These are phyloP conservation scores for Candida pseudoviswanathii DNA, from an alignment of 1,139 yeast genomes.

Conservation along the genomic window DNA sequence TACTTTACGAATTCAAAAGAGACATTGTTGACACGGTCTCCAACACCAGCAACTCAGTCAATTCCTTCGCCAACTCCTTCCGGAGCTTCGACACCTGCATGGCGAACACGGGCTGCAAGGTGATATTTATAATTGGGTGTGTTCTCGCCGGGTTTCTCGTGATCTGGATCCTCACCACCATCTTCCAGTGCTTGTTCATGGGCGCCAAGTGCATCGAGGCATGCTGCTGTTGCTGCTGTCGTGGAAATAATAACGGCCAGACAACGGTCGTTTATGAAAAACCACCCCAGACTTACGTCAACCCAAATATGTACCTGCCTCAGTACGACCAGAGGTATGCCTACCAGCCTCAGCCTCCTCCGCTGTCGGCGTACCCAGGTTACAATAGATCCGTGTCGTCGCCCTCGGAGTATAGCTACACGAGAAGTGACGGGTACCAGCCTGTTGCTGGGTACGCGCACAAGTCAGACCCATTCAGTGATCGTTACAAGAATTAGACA, in stretches of 20 bases:
- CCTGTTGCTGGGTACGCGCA: slow-evolving; percentile 2
- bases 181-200: slow-evolving; percentile 47
- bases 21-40: slow-evolving; percentile 21
- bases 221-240: slow-evolving; percentile 49
- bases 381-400: slow-evolving; percentile 3
- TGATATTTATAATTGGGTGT: slow-evolving; percentile 76
- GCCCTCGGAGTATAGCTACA: slow-evolving; percentile 2
- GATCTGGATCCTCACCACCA: slow-evolving; percentile 47
- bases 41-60: slow-evolving; percentile 6
- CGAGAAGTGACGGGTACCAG: slow-evolving; percentile 2
- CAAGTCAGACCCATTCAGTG: slow-evolving; percentile 3
- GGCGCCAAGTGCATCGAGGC: slow-evolving; percentile 48
- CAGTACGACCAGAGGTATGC: slow-evolving; percentile 20
- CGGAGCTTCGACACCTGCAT: slow-evolving; percentile 77
- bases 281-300: slow-evolving; percentile 25
- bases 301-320: slow-evolving; percentile 43
- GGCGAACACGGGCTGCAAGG: slow-evolving; percentile 74
- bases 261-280: slow-evolving; percentile 7
- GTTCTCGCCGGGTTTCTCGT: slow-evolving; percentile 52
- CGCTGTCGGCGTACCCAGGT: slow-evolving; percentile 15
- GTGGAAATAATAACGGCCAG: slow-evolving; percentile 15
- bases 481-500: slow-evolving; percentile 1
- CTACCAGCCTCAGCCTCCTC: slow-evolving; percentile 16
- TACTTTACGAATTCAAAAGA: slow-evolving; percentile 21
- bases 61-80: slow-evolving; percentile 58